Conservation (phyloP, 2,329 filamentous ascomycete genomes). For the Xylaria sp. region DNA sequence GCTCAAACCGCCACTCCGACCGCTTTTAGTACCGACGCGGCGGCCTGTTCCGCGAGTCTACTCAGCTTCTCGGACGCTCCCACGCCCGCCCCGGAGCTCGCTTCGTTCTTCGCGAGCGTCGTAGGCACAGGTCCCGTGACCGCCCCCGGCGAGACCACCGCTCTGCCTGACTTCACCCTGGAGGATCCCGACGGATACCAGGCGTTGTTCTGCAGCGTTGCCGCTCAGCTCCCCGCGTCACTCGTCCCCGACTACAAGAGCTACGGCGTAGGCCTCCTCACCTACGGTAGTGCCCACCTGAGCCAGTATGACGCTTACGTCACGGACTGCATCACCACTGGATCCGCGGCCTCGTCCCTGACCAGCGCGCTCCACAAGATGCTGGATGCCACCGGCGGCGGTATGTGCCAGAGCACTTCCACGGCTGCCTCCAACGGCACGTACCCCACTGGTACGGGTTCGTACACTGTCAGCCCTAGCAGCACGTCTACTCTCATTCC, state of each 20-base stretch:
- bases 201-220: slow-evolving; percentile 15
- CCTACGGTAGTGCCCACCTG: slow-evolving; percentile 7
- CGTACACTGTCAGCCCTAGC: slow-evolving; percentile 8
- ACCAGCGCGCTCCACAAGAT: slow-evolving; percentile 15
- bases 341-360: slow-evolving; percentile 23
- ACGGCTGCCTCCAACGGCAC: slow-evolving; percentile 13
- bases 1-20: slow-evolving; percentile 18
- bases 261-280: slow-evolving; percentile 15
- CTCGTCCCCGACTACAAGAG: slow-evolving; percentile 17
- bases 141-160: slow-evolving; percentile 18
- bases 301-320: slow-evolving; percentile 25
- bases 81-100: slow-evolving; percentile 1
- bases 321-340: slow-evolving; percentile 31
- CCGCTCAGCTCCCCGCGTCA: slow-evolving; percentile 14
- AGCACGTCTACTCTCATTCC: not conserved
- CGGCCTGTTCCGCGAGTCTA: not conserved
- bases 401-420: slow-evolving; percentile 1
- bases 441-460: slow-evolving; percentile 17
- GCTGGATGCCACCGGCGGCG: slow-evolving; percentile 8
- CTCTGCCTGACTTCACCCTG: slow-evolving; percentile 15
- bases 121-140: not conserved
- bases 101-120: not conserved
- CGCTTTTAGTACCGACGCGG: not conserved
- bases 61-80: slow-evolving; percentile 1
- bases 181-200: slow-evolving; percentile 28